Percentiles rank a stretch among this genome's conserved stretches.
These are phyloP conservation scores for Vinca major DNA, from an alignment of 305 asterid species.

Conservation along the genomic window DNA sequence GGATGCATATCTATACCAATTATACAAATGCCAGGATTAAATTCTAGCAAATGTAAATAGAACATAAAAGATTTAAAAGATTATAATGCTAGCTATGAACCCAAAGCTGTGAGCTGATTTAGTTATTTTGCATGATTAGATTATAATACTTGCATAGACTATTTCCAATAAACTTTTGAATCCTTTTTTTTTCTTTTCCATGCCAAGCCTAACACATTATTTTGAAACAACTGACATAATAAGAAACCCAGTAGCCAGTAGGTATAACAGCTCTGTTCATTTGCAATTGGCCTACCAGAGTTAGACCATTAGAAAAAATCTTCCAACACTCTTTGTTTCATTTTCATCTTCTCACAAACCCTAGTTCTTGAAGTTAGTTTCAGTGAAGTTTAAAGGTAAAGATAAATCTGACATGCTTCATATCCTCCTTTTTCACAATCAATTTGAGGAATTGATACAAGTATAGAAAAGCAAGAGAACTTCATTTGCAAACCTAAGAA, in stretches of 20 bases:
- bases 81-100: not conserved
- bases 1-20: conserved; percentile 46
- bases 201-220: not conserved
- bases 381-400: not conserved
- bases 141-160: not conserved
- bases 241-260: not conserved
- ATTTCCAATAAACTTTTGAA: not conserved
- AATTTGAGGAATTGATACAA: not conserved
- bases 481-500: not conserved
- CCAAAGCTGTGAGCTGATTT: not conserved
- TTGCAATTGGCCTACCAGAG: not conserved
- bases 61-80: not conserved
- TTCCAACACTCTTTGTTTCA: no score
- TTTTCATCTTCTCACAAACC: no score
- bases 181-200: not conserved
- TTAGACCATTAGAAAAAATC: not conserved
- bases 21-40: not conserved
- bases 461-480: not conserved
- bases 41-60: not conserved
- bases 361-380: not conserved
- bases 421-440: not conserved
- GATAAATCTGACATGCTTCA: no score
- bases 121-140: not conserved
- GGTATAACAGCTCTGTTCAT: not conserved
- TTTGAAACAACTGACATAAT: not conserved